Evolutionary conservation across 805 yeast genomes (phyloP).

Genomic region (Candida parachauliodes): DNA sequence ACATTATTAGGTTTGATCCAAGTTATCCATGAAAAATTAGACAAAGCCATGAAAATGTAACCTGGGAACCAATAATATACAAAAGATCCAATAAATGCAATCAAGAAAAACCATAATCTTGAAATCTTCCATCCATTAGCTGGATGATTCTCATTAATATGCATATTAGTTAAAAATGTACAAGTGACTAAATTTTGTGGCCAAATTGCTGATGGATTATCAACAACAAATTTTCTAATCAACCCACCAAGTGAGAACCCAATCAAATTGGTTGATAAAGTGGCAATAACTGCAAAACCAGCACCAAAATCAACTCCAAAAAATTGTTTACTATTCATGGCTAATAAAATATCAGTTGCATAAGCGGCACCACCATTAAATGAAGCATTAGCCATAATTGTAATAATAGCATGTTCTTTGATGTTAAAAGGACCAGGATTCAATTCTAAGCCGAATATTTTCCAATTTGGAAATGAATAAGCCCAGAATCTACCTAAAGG

Average conservation of each 20-base stretch:
- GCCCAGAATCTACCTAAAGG: conserved; percentile 57
- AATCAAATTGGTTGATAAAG: conserved; percentile 53
- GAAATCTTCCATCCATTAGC: conserved; percentile 63
- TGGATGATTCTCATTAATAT: conserved; percentile 45
- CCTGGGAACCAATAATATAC: conserved; percentile 62
- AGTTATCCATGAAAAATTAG: conserved; percentile 59
- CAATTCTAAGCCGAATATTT: conserved; percentile 28
- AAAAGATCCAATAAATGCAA: conserved; percentile 38
- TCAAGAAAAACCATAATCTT: conserved; percentile 46
- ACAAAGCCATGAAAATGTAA: conserved; percentile 53
- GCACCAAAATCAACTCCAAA: conserved; percentile 43
- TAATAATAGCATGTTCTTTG: conserved; percentile 59
- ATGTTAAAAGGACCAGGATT: conserved; percentile 63
- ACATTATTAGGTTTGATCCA: conserved; percentile 65
- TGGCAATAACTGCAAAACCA: conserved; percentile 54
- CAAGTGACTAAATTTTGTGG: conserved; percentile 61
- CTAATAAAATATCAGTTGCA: conserved; percentile 53
- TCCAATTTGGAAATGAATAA: conserved; percentile 30
- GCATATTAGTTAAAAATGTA: conserved; percentile 53
- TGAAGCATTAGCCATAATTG: conserved; percentile 49
- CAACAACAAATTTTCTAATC: conserved; percentile 54
- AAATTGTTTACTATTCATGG: conserved; percentile 40
- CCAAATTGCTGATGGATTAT: conserved; percentile 69
- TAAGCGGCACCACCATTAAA: conserved; percentile 47
- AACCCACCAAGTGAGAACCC: conserved; percentile 71